A percentile compares a stretch with the other conserved stretches of the same genome.
Conservation (phyloP, 306 rosid genomes). For the Pterocarpus santalinus region DNA sequence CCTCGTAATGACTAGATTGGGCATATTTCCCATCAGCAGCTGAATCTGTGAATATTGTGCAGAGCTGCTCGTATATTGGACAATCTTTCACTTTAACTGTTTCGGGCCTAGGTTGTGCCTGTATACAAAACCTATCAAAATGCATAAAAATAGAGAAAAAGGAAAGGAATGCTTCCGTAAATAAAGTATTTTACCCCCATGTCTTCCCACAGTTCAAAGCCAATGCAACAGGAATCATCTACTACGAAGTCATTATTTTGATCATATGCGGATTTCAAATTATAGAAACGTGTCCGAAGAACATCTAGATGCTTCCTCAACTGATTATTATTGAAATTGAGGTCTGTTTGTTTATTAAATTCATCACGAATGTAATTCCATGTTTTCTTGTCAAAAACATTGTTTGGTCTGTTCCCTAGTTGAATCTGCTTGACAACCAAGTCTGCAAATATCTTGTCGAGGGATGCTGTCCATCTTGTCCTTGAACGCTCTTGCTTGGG, state of each 20-base stretch:
- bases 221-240: slow-evolving; percentile 76
- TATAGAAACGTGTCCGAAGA: slow-evolving; percentile 79
- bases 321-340: slow-evolving; percentile 89
- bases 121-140: slow-evolving; percentile 41
- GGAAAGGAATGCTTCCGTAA: not conserved
- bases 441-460: slow-evolving; percentile 89
- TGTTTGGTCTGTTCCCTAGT: slow-evolving; percentile 80
- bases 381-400: slow-evolving; percentile 85
- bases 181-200: slow-evolving; percentile 62
- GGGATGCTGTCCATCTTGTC: slow-evolving; percentile 93
- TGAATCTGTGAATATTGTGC: slow-evolving; percentile 77
- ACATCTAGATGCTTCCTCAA: slow-evolving; percentile 93
- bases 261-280: slow-evolving; percentile 72
- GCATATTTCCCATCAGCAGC: slow-evolving; percentile 83
- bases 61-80: slow-evolving; percentile 86
- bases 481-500: slow-evolving; percentile 87
- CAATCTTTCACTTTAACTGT: slow-evolving; percentile 71
- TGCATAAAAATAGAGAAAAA: slow-evolving; percentile 35
- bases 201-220: slow-evolving; percentile 80
- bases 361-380: slow-evolving; percentile 88
- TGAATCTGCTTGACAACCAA: slow-evolving; percentile 88
- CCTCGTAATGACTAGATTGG: slow-evolving; percentile 85
- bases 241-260: slow-evolving; percentile 69
- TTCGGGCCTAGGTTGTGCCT: slow-evolving; percentile 75
- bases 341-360: slow-evolving; percentile 77